phyloP scores from a whole-genome alignment of 2,329 filamentous ascomycete genomes.

The Conoideocrella luteorostrata region DNA sequence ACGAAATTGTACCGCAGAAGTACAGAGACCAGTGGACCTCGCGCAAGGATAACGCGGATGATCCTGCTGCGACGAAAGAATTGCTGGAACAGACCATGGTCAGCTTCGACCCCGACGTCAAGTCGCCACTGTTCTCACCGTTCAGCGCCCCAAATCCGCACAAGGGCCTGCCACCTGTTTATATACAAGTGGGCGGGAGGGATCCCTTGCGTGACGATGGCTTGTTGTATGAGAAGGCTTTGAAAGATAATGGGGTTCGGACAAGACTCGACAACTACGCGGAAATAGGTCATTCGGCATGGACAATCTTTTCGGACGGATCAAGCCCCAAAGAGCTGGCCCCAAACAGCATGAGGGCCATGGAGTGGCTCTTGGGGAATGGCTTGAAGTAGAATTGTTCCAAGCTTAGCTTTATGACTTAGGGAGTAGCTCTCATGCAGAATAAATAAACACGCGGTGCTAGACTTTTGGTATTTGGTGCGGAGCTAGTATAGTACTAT shows the following conservation, averaged over 20 bases:
- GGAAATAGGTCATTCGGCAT: no score
- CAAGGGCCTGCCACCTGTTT: constrained; percentile 34
- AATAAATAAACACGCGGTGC: no score
- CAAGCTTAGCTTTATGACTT: no score
- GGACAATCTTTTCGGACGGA: no score
- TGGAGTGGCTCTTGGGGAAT: no score
- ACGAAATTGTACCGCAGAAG: neutral
- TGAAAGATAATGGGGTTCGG: constrained; percentile 36
- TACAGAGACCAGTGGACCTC: neutral
- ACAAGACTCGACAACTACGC: constrained; percentile 36
- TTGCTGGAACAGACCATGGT: neutral
- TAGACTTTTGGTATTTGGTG: no score
- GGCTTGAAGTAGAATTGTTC: no score
- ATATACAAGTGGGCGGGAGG: constrained; percentile 43
- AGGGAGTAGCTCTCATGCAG: no score
- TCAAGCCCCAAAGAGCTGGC: no score
- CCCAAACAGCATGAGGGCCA: no score
- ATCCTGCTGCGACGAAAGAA: neutral
- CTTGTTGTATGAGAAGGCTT: constrained; percentile 42
- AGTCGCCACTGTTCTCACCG: constrained; percentile 23
- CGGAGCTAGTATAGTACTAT: no score
- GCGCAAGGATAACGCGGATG: neutral
- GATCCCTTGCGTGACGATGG: constrained; percentile 47
- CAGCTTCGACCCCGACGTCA: constrained; percentile 16
- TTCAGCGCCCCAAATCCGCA: constrained; percentile 25